A percentile compares a stretch with the other conserved stretches of the same genome.
Conservation (phyloP, 2,329 filamentous ascomycete genomes). For the Dactylellina sp. region DNA sequence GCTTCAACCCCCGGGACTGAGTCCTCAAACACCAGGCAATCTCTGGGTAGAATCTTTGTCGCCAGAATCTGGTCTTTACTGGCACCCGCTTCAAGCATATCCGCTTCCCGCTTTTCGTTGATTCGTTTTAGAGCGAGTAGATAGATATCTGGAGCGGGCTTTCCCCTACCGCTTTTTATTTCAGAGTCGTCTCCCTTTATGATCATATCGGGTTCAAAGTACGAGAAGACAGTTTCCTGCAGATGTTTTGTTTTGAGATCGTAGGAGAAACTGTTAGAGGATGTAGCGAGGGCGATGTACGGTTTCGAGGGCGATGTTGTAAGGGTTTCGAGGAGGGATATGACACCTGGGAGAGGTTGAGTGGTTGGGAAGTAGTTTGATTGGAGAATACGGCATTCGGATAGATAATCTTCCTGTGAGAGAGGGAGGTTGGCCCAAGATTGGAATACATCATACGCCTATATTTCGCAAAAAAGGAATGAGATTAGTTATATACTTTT, state of each 20-base stretch:
- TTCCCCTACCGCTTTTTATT: conserved; percentile 83
- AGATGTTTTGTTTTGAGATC: conserved; percentile 78
- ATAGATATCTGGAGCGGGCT: conserved; percentile 95
- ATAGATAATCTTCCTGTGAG: conserved; percentile 74
- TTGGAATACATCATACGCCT: conserved; percentile 74
- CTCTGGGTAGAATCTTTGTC: conserved; percentile 77
- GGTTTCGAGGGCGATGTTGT: conserved; percentile 67
- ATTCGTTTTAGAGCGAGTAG: conserved; percentile 84
- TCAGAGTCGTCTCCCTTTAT: conserved; percentile 87
- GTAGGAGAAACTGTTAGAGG: conserved; percentile 78
- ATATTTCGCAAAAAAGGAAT: too few species aligned
- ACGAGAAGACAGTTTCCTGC: conserved; percentile 69
- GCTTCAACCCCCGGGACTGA: conserved; percentile 92
- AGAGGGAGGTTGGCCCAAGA: conserved; percentile 90
- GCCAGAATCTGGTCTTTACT: conserved; percentile 48
- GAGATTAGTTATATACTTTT: too few species aligned
- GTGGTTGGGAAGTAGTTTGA: conserved; percentile 77
- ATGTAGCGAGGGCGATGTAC: conserved; percentile 82
- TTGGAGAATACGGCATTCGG: conserved; percentile 74
- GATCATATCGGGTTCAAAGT: conserved; percentile 77
- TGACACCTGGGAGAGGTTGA: conserved; percentile 82
- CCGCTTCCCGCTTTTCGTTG: conserved; percentile 72
- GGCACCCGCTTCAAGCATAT: conserved; percentile 45
- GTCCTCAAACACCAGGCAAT: conserved; percentile 97
- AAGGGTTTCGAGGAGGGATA: conserved; percentile 74